Percentiles rank a stretch among this genome's conserved stretches.
Evolutionary conservation across 1,139 yeast species (phyloP).

Genomic region (Blastobotrys apis): DNA sequence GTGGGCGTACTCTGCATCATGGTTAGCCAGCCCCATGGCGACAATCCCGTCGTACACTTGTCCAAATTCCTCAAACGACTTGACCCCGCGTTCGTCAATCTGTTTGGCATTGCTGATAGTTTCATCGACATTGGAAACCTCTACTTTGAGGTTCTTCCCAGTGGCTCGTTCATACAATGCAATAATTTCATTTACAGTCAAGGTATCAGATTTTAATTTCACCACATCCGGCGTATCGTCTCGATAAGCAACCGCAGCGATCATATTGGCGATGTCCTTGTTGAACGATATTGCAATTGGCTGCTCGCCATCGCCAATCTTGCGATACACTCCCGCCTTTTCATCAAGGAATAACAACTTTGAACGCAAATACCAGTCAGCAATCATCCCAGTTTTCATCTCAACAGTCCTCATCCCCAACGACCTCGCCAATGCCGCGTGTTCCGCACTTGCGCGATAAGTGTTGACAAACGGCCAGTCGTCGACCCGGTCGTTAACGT

Average conservation of each 20-base stretch:
- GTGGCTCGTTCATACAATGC: constrained; percentile 24
- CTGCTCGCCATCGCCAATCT: constrained; percentile 2
- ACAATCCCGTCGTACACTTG: neutral
- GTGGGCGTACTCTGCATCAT: constrained; percentile 44
- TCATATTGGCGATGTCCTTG: constrained; percentile 1
- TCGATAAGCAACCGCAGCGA: constrained; percentile 1
- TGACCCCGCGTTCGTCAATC: neutral
- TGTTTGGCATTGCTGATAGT: neutral
- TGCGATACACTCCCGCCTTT: neutral
- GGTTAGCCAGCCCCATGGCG: constrained; percentile 26
- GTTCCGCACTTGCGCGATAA: neutral
- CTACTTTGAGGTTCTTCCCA: constrained; percentile 37
- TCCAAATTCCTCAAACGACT: constrained; percentile 16
- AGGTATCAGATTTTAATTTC: neutral
- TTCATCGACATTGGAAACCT: constrained; percentile 21
- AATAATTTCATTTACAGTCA: neutral
- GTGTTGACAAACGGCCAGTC: constrained; percentile 1
- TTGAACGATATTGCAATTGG: neutral
- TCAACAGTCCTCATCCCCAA: constrained; percentile 1
- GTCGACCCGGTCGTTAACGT: constrained; percentile 25
- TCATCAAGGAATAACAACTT: neutral
- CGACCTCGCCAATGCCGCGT: neutral
- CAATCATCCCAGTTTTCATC: neutral
- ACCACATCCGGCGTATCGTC: neutral
- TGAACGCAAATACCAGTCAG: neutral